Evolutionary conservation across 768 basidiomycete species (phyloP).

Genomic region (Naganishia randhawae): DNA sequence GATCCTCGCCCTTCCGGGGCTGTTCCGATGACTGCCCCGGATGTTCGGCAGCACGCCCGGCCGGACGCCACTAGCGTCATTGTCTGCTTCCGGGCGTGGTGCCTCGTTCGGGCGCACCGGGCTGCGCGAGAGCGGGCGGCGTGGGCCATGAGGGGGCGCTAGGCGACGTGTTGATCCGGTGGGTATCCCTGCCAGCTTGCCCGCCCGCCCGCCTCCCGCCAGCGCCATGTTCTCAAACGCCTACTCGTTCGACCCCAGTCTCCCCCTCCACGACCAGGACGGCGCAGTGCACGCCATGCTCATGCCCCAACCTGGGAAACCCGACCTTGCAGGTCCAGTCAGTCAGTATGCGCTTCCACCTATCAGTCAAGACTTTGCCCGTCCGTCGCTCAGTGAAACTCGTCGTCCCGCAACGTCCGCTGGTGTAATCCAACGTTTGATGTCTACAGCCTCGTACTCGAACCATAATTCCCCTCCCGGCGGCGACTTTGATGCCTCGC

Average conservation of each 20-base stretch:
- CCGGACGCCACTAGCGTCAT: too few relatives aligned
- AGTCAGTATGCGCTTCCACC: slow-evolving; percentile 39
- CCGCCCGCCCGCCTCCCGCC: too few relatives aligned
- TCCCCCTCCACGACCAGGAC: slow-evolving; percentile 3
- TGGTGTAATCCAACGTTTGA: slow-evolving; percentile 37
- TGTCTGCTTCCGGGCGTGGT: too few relatives aligned
- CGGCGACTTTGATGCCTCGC: slow-evolving; percentile 1
- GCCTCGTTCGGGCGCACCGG: too few relatives aligned
- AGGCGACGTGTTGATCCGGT: too few relatives aligned
- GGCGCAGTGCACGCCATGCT: background rate
- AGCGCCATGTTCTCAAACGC: slow-evolving; percentile 17
- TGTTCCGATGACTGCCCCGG: too few relatives aligned
- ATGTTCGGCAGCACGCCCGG: too few relatives aligned
- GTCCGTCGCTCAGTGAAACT: slow-evolving; percentile 41
- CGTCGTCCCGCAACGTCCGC: slow-evolving; percentile 48
- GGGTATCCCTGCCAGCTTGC: too few relatives aligned
- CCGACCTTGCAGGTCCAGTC: background rate
- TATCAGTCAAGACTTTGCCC: slow-evolving; percentile 45
- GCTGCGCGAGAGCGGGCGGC: too few relatives aligned
- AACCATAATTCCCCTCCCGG: background rate
- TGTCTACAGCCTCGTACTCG: slow-evolving; percentile 1
- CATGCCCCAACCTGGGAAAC: background rate
- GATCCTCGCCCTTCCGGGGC: too few relatives aligned
- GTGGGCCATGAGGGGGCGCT: too few relatives aligned
- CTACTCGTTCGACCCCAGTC: slow-evolving; percentile 19